phyloP scores from a whole-genome alignment of 140 eudicot genomes.

The Anethum foeniculum region DNA sequence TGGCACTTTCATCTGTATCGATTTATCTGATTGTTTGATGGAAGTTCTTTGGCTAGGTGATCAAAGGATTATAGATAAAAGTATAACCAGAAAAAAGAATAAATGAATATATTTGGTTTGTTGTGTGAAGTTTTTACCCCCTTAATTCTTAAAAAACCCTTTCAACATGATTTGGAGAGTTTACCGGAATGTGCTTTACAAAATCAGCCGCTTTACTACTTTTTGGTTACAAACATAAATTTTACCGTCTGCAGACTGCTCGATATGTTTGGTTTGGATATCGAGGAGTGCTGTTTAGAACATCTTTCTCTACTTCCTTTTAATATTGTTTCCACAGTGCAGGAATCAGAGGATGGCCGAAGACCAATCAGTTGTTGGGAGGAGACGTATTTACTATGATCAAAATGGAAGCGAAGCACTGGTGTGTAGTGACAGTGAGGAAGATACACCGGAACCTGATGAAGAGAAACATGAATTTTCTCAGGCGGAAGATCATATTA shows the following conservation, averaged over 20 bases:
- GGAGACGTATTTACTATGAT: constrained; percentile 83
- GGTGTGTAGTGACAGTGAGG: constrained; percentile 92
- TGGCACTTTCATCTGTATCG: background rate
- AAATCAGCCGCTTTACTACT: background rate
- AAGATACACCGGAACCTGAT: constrained; percentile 60
- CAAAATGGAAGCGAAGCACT: constrained; percentile 77
- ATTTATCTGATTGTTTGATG: constrained; percentile 2
- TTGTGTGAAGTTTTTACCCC: background rate
- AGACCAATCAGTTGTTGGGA: constrained; percentile 92
- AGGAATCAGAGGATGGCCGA: constrained; percentile 99
- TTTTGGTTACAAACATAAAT: background rate
- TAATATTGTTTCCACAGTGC: constrained; percentile 27
- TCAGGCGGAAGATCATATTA: constrained; percentile 69
- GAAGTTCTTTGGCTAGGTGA: background rate
- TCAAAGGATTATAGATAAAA: background rate
- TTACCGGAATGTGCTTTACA: background rate
- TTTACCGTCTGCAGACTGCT: background rate
- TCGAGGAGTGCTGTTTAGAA: background rate
- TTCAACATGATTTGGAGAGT: background rate
- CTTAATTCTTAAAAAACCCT: background rate
- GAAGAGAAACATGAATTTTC: constrained; percentile 77
- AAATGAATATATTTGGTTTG: background rate
- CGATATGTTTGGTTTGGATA: background rate
- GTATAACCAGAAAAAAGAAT: background rate
- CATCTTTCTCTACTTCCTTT: constrained; percentile 15